Conservation (phyloP, 129 eudicot species). For the Scalesia atractyloides region DNA sequence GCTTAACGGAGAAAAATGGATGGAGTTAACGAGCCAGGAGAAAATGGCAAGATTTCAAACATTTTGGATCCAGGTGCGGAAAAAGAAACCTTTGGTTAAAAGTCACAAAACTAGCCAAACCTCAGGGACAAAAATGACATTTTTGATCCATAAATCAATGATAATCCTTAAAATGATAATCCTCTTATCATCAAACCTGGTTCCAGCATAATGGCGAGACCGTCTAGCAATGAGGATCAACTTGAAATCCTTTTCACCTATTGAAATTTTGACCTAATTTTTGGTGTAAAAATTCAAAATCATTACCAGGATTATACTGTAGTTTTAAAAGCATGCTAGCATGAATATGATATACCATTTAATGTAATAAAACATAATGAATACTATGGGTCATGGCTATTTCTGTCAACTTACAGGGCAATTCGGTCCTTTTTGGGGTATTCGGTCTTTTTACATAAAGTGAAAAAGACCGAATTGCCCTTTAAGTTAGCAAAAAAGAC, state of each 20-base stretch:
- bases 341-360: neutral
- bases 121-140: too few relatives aligned
- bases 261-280: slow-evolving; percentile 61
- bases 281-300: neutral
- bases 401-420: too few relatives aligned
- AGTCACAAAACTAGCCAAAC: too few relatives aligned
- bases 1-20: too few relatives aligned
- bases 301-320: neutral
- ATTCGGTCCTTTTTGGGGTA: too few relatives aligned
- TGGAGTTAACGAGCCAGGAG: too few relatives aligned
- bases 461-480: too few relatives aligned
- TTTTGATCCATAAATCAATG: neutral
- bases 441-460: too few relatives aligned
- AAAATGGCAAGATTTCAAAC: too few relatives aligned
- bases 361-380: neutral
- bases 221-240: slow-evolving; percentile 89
- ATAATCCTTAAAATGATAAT: neutral
- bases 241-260: slow-evolving; percentile 59
- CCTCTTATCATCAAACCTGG: slow-evolving; percentile 54
- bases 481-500: too few relatives aligned
- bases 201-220: slow-evolving; percentile 97
- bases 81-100: too few relatives aligned
- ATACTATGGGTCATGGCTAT: neutral
- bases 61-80: too few relatives aligned
- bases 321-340: neutral